Evolutionary conservation across 2,329 filamentous ascomycete genomes (phyloP), one percentile per base, ranked within the genome.

Genomic region (Pseudocercospora vitis): DNA sequence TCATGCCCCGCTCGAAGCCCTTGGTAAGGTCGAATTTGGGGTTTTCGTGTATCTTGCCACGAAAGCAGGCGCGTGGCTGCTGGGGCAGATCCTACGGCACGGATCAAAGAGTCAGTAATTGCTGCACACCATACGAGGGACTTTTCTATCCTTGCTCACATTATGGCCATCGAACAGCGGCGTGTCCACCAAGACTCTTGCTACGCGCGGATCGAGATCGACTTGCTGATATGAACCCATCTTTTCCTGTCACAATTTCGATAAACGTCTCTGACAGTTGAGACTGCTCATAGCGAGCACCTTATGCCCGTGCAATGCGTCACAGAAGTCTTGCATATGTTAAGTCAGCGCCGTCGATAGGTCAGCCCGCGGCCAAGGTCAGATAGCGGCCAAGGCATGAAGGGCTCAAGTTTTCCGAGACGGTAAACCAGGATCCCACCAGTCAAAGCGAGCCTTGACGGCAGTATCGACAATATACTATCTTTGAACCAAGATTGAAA

Each of bases 1-100:
- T 59, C 61, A 70, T 70, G 0, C 70, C 70, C 4, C 70, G 48
- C 24, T 68, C 45, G 45, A 70, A 70, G 1, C 67, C 67, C 18
- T 65, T 62, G 9, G 63, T 55, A 9, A 71, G 56, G 52, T 72
- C 66, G 23, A 71, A 71, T 14, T 68, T 70, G 3, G 62, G 61
- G 37, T 70, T 69, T 28, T 66, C 56, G 50, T 70, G 62, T 7
- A 70, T 70, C 46, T 64, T 67, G 46, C 68, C 65, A 28, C 68
- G 63, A 48, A 67, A 67, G 32, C 55, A 62, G 16, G 40, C 48
- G 14, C 52, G 48, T n/a, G 48, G 48, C 33, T 50, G 48, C 14
- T 29, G 32, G 9, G 48, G 24, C 8, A 42, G 48, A 39, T 50
- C 33, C 18, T 40, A 12, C 18, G 35, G 7, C 19, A 6, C 8